phyloP scores from a whole-genome alignment of 768 basidiomycete species.

The Boletus vermiculosoides region DNA sequence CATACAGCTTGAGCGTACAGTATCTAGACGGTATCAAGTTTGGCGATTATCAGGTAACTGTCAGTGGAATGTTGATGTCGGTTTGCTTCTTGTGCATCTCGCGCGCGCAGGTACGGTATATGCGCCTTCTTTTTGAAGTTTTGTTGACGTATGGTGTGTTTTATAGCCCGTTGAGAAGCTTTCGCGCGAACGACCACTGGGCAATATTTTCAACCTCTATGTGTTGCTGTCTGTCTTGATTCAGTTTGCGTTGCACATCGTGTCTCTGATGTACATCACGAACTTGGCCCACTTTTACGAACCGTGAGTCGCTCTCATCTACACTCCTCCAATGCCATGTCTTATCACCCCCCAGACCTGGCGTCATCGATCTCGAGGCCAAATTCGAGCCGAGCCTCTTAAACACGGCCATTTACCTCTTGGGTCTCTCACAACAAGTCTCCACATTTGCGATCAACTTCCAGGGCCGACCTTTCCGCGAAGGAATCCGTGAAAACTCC shows the following conservation, averaged over 20 bases:
- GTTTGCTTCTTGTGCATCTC: conserved; percentile 99
- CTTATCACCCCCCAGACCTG: conserved; percentile 43
- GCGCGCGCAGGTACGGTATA: conserved; percentile 76
- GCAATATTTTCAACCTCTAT: conserved; percentile 97
- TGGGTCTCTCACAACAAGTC: conserved; percentile 95
- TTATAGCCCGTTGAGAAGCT: conserved; percentile 97
- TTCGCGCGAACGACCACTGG: conserved; percentile 87
- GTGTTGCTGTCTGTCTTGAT: conserved; percentile 87
- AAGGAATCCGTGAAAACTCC: conserved; percentile 93
- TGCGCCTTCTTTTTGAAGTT: neutral
- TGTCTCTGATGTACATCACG: conserved; percentile 89
- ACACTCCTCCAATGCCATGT: neutral
- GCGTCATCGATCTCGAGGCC: conserved; percentile 87
- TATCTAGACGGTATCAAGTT: conserved; percentile 99
- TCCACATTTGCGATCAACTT: conserved; percentile 99
- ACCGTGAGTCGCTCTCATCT: conserved; percentile 49
- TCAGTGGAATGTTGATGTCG: conserved; percentile 91
- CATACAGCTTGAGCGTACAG: conserved; percentile 96
- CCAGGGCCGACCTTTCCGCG: conserved; percentile 97
- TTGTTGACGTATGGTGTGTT: neutral
- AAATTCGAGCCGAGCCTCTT: conserved; percentile 94
- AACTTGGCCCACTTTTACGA: conserved; percentile 75
- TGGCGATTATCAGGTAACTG: conserved; percentile 97
- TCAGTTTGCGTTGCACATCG: conserved; percentile 94
- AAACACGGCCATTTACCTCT: conserved; percentile 95